phyloP scores from a whole-genome alignment of 768 basidiomycete species.

The Russula brevipes region DNA sequence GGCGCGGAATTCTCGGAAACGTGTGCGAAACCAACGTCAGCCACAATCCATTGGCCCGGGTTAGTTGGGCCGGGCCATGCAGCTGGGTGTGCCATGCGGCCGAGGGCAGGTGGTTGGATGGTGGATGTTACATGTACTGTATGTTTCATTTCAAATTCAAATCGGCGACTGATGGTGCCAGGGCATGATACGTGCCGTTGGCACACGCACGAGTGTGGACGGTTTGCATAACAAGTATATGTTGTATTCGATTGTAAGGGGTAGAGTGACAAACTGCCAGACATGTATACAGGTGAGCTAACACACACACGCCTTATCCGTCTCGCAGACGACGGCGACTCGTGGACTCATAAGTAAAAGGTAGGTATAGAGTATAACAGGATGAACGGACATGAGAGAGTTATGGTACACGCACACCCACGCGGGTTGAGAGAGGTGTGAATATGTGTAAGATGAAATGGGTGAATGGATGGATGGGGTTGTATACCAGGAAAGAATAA shows the following conservation, averaged over 20 bases:
- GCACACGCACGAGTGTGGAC: not conserved
- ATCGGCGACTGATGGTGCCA: not conserved
- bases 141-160: not conserved
- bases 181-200: not conserved
- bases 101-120: not conserved
- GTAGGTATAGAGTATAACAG: constrained; percentile 19
- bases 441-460: not conserved
- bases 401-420: constrained; percentile 13
- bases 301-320: not conserved
- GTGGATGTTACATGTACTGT: not conserved
- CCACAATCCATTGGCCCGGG: not conserved
- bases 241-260: not conserved
- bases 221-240: not conserved
- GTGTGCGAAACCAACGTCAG: not conserved
- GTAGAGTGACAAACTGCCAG: not conserved
- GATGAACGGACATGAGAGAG: not conserved
- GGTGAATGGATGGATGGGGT: constrained; percentile 7
- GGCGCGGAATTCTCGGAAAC: not conserved
- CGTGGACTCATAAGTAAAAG: constrained; percentile 18
- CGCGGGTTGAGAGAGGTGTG: not conserved
- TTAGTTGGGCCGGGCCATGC: not conserved
- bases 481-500: not conserved
- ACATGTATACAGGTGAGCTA: constrained; percentile 14
- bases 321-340: not conserved
- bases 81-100: not conserved